Evolutionary conservation across 257 asterid genomes (phyloP).

Genomic region (Przewalskia tangutica): DNA sequence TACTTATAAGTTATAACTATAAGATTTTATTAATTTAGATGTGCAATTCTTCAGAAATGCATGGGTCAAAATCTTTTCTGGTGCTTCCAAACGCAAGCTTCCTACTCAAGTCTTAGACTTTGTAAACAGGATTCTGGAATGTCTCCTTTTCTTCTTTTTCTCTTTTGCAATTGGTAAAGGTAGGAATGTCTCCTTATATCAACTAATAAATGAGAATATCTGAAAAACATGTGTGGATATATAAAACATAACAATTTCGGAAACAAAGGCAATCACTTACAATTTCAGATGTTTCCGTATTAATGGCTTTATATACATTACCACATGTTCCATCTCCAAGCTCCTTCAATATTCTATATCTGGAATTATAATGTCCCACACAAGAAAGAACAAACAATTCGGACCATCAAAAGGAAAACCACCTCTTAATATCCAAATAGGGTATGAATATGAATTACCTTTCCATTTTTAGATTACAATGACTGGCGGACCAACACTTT

Average conservation of each 20-base stretch:
- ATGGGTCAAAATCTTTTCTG: background rate
- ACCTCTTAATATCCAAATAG: background rate
- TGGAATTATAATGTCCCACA: constrained; percentile 20
- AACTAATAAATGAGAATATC: background rate
- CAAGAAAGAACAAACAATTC: constrained; percentile 3
- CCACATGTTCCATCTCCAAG: constrained; percentile 95
- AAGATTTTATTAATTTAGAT: background rate
- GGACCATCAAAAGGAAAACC: constrained; percentile 9
- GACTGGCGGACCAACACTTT: constrained; percentile 10
- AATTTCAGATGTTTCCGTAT: constrained; percentile 63
- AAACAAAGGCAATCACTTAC: constrained; percentile 29
- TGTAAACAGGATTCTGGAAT: background rate
- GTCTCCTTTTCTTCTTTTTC: too few relatives aligned
- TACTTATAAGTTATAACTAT: background rate
- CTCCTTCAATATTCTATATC: constrained; percentile 74
- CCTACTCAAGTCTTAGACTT: background rate
- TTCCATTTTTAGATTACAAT: constrained; percentile 52
- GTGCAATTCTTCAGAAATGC: background rate
- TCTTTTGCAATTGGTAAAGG: too few relatives aligned
- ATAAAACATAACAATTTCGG: background rate
- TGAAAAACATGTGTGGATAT: background rate
- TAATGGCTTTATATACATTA: constrained; percentile 82
- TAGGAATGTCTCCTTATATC: background rate
- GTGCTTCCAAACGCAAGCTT: background rate
- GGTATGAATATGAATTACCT: constrained; percentile 31